These are phyloP conservation scores for Russula sp. DNA, from an alignment of 768 basidiomycete species.

Conservation along the genomic window DNA sequence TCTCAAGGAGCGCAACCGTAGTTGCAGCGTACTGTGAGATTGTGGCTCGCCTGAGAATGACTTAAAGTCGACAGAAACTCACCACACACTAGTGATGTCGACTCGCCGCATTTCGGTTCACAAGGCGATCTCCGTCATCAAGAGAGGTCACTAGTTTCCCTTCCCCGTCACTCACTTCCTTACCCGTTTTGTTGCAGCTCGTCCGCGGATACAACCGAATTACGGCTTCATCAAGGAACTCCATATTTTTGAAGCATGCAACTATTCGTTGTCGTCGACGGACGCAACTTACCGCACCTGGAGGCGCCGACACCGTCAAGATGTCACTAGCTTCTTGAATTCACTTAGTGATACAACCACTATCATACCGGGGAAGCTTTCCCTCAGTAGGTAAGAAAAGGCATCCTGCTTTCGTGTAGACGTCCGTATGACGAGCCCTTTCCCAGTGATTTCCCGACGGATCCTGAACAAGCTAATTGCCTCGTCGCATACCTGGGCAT, in stretches of 20 bases:
- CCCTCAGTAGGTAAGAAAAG: conserved; percentile 43
- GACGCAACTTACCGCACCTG: conserved; percentile 49
- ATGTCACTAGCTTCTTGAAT: conserved; percentile 48
- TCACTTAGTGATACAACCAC: conserved; percentile 46
- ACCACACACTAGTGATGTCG: conserved; percentile 21
- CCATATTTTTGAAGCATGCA: conserved; percentile 46
- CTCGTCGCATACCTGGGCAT: conserved; percentile 46
- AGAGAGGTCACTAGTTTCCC: conserved; percentile 34
- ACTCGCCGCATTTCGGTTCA: conserved; percentile 10
- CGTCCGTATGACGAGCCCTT: neutral
- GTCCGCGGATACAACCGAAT: conserved; percentile 37
- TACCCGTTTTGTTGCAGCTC: conserved; percentile 28
- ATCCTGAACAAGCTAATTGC: conserved; percentile 43
- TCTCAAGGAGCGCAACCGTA: conserved; percentile 65
- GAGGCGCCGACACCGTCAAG: conserved; percentile 50
- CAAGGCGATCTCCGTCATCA: conserved; percentile 23
- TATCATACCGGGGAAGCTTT: conserved; percentile 44
- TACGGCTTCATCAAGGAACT: conserved; percentile 56
- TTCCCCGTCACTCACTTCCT: conserved; percentile 16
- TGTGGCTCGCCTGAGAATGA: neutral
- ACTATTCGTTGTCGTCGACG: conserved; percentile 38
- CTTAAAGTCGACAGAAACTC: neutral
- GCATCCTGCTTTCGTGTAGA: neutral
- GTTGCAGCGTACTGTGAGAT: conserved; percentile 70
- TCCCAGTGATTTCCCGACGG: conserved; percentile 51